Evolutionary conservation across 2,329 filamentous ascomycete species (phyloP), one percentile per base, ranked within the genome.

Genomic region (Colletotrichum kahawae): DNA sequence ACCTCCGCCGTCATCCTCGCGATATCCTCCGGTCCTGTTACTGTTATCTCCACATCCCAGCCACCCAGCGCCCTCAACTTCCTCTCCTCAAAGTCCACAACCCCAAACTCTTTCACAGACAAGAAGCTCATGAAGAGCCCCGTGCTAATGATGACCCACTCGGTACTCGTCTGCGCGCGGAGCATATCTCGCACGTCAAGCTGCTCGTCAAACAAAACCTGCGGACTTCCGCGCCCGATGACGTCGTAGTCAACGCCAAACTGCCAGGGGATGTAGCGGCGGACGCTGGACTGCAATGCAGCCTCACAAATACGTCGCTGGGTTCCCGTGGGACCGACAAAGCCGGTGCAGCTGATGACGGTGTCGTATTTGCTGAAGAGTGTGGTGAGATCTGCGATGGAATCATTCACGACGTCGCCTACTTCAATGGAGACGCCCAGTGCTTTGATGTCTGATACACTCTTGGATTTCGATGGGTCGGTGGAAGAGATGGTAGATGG

Each of bases 111-210:
- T 2, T 84, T 80, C 73, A 92, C 87, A 78, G 95, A 94, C 21
- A 95, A 79, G 79, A 95, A 95, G 77, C 90, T 92, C 84, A 90
- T 93, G 78, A 95, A 95, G 76, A 95, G 85, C 0, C 93, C 93
- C 14, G 92, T 93, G n/a, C 90, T 92, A 1, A 95, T 85, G 72
- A 95, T 89, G 5, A 89, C 85, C 93, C 93, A 95, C 33, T 85
- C 83, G 7, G 89, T 89, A 9, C 69, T 57, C 0, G 77, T 69
- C 79, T 92, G 89, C 1, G 77, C 81, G 2, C 90, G 82, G 8
- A 94, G 82, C 24, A 90, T 69, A 24, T 83, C 82, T 14, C 92
- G 82, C 31, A 94, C 92, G 68, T 87, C 86, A 0, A 92, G 84
- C 83, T 94, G 92, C 85, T 94, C 93, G 74, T 92, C 92, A 78